These are phyloP conservation scores for Colletotrichum sublineola DNA, from an alignment of 2,329 filamentous ascomycete species.

Conservation along the genomic window DNA sequence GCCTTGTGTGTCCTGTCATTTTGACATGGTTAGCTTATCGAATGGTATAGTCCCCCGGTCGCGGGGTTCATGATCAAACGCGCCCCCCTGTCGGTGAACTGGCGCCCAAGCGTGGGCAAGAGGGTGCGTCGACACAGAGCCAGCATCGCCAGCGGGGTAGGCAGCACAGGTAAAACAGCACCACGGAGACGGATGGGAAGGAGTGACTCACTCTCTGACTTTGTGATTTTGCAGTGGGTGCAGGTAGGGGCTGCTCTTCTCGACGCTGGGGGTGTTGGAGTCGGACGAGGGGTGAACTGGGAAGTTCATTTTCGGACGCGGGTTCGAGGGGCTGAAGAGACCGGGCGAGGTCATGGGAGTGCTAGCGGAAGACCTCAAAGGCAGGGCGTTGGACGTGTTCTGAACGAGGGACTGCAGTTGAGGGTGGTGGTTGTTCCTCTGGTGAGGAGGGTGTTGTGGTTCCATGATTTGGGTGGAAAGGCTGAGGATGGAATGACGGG, in stretches of 20 bases:
- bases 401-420: conserved; percentile 40
- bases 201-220: conserved; percentile 78
- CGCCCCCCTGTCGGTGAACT: conserved; percentile 11
- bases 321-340: conserved; percentile 68
- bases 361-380: conserved; percentile 64
- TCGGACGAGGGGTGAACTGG: conserved; percentile 64
- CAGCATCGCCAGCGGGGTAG: neutral
- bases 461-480: conserved; percentile 28
- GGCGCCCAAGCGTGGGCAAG: conserved; percentile 16
- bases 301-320: conserved; percentile 55
- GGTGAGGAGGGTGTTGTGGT: conserved; percentile 30
- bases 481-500: conserved; percentile 25
- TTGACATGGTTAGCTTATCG: conserved; percentile 32
- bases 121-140: neutral
- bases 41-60: conserved; percentile 18
- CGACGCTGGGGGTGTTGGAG: conserved; percentile 64
- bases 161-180: neutral
- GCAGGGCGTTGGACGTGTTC: conserved; percentile 55
- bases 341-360: conserved; percentile 73
- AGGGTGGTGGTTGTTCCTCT: conserved; percentile 34
- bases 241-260: conserved; percentile 70
- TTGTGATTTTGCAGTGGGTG: conserved; percentile 80
- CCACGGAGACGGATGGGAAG: neutral
- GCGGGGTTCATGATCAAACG: conserved; percentile 5
- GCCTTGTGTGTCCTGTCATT: conserved; percentile 82